A percentile compares a stretch with the other conserved stretches of the same genome.
These are phyloP conservation scores for Cruciata laevipes DNA, from an alignment of 257 asterid species.

Conservation along the genomic window DNA sequence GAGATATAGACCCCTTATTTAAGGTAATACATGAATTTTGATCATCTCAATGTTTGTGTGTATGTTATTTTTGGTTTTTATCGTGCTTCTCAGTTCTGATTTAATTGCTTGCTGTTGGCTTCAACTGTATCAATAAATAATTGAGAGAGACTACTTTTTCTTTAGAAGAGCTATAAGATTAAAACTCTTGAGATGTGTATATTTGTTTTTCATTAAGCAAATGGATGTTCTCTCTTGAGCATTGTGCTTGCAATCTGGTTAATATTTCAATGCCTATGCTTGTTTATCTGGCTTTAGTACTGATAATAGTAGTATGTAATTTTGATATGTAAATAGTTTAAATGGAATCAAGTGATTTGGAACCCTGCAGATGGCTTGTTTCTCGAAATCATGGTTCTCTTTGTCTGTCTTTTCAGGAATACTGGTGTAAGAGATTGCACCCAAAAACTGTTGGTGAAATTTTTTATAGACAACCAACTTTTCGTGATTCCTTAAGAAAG, in stretches of 20 bases:
- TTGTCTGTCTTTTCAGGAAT: conserved; percentile 46
- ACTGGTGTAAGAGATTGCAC: conserved; percentile 93
- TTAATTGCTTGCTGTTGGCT: neutral
- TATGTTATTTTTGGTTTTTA: too few relatives aligned
- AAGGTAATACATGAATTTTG: conserved; percentile 46
- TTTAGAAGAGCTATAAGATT: too few relatives aligned
- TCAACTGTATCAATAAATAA: neutral
- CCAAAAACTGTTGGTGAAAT: conserved; percentile 96
- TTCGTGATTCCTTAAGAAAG: conserved; percentile 86
- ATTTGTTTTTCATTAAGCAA: neutral
- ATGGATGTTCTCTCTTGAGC: neutral
- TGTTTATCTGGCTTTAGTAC: neutral
- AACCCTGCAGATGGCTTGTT: neutral
- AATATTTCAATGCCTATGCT: neutral
- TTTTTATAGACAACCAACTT: conserved; percentile 94
- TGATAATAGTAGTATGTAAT: neutral
- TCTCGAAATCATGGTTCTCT: conserved; percentile 12
- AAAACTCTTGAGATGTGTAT: neutral
- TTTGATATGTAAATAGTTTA: neutral
- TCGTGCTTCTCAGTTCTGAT: neutral
- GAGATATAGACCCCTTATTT: conserved; percentile 95
- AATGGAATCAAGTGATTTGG: neutral
- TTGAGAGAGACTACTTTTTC: neutral
- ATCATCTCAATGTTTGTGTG: neutral
- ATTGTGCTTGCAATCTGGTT: neutral